phyloP scores from a whole-genome alignment of 2,329 filamentous ascomycete genomes.

The Cladobotryum mycophilum region DNA sequence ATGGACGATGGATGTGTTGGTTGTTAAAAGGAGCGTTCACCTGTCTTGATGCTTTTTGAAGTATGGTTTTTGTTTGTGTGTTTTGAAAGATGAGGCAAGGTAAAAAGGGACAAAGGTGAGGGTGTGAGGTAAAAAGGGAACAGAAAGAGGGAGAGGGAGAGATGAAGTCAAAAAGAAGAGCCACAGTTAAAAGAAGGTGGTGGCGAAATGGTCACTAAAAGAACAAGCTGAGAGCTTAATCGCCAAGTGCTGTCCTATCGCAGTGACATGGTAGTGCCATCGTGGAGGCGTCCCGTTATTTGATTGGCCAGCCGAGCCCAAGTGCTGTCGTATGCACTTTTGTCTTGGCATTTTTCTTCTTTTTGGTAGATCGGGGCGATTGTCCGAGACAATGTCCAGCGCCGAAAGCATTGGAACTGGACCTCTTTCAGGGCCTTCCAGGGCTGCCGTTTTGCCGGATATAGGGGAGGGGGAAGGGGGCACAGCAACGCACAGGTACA shows the following conservation, averaged over 20 bases:
- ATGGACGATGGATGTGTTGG: not conserved
- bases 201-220: not conserved
- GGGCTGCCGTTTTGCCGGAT: too few species aligned
- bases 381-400: not conserved
- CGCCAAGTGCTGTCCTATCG: not conserved
- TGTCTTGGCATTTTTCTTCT: too few species aligned
- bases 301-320: not conserved
- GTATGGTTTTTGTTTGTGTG: too few species aligned
- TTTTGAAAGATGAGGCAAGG: not conserved
- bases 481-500: too few species aligned
- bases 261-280: not conserved
- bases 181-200: not conserved
- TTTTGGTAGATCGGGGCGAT: too few species aligned
- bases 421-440: too few species aligned
- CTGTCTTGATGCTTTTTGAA: not conserved
- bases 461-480: too few species aligned
- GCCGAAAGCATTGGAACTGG: too few species aligned
- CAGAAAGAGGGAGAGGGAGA: not conserved
- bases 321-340: not conserved
- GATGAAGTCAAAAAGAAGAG: not conserved
- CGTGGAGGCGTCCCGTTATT: not conserved
- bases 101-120: too few species aligned
- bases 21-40: not conserved
- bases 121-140: not conserved
- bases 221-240: not conserved